These are phyloP conservation scores for Cephaloascus fragrans DNA, from an alignment of 805 yeast species.

Conservation along the genomic window DNA sequence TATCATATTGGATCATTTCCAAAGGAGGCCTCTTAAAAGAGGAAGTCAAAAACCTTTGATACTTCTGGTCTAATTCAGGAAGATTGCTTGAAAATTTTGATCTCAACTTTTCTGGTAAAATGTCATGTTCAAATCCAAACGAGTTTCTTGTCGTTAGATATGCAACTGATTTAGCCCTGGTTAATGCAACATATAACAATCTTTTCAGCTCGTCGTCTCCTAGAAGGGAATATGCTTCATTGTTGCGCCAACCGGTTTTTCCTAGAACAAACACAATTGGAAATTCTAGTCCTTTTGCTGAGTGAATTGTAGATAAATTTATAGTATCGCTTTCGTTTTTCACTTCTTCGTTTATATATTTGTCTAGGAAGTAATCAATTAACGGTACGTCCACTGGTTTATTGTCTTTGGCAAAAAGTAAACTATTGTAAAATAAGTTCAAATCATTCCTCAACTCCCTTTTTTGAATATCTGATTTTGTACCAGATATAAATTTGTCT, in stretches of 20 bases:
- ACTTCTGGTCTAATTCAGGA: neutral
- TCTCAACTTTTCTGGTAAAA: neutral
- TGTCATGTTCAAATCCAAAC: slow-evolving; percentile 7
- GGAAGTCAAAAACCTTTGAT: neutral
- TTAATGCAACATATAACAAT: slow-evolving; percentile 53
- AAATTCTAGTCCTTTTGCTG: slow-evolving; percentile 68
- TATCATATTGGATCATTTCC: too few species aligned
- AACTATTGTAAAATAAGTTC: slow-evolving; percentile 12
- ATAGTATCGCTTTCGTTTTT: slow-evolving; percentile 13
- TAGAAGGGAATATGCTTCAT: neutral
- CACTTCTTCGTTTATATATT: slow-evolving; percentile 20
- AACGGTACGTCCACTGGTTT: slow-evolving; percentile 11
- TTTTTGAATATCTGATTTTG: too few species aligned
- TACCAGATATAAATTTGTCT: slow-evolving; percentile 11
- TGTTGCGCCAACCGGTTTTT: neutral
- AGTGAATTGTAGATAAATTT: slow-evolving; percentile 59
- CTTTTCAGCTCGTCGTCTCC: slow-evolving; percentile 21
- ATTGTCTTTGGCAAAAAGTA: slow-evolving; percentile 3
- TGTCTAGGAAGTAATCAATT: slow-evolving; percentile 19
- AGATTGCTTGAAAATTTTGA: neutral
- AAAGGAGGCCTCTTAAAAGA: too few species aligned
- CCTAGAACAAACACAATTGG: slow-evolving; percentile 52
- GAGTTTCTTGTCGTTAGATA: too few species aligned
- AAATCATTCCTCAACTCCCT: slow-evolving; percentile 5
- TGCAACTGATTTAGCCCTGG: slow-evolving; percentile 45